phyloP scores from a whole-genome alignment of 169 alveolate species.

The Plasmodium malariae region DNA sequence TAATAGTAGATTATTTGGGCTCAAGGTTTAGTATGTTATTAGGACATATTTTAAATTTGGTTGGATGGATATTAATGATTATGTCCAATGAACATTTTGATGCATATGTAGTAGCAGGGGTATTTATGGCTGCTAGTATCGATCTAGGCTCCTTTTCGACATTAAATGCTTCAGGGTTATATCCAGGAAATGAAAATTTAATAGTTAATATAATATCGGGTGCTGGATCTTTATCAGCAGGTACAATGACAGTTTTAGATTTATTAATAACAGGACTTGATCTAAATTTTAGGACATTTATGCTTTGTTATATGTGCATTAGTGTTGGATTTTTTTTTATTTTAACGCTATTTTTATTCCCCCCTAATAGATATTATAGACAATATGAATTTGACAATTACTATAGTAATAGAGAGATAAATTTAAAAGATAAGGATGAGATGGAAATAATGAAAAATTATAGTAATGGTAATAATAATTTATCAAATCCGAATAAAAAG shows the following conservation, averaged over 20 bases:
- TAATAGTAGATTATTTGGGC: slow-evolving; percentile 74
- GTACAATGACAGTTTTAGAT: slow-evolving; percentile 75
- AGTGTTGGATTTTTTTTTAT: slow-evolving; percentile 45
- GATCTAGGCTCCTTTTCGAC: slow-evolving; percentile 77
- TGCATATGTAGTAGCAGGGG: slow-evolving; percentile 75
- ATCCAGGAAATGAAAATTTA: slow-evolving; percentile 78
- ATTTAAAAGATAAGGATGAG: not conserved
- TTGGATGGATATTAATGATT: slow-evolving; percentile 72
- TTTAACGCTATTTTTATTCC: slow-evolving; percentile 53
- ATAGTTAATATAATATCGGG: slow-evolving; percentile 78
- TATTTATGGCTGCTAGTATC: slow-evolving; percentile 78
- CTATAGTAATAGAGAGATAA: slow-evolving; percentile 15
- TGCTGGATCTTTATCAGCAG: slow-evolving; percentile 77
- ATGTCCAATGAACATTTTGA: slow-evolving; percentile 76
- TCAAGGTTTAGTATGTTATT: slow-evolving; percentile 77
- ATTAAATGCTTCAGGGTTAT: slow-evolving; percentile 78
- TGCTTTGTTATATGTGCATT: slow-evolving; percentile 71
- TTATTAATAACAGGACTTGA: slow-evolving; percentile 23
- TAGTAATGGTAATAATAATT: not conserved
- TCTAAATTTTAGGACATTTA: slow-evolving; percentile 38
- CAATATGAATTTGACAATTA: slow-evolving; percentile 79
- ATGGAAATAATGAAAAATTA: not conserved
- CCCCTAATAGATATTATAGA: slow-evolving; percentile 74
- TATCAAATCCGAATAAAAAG: not conserved
- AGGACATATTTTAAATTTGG: slow-evolving; percentile 74